Evolutionary conservation across 2,329 filamentous ascomycete genomes (phyloP), one percentile per base, ranked within the genome.

Genomic region (Dendrostoma leiphaemia): DNA sequence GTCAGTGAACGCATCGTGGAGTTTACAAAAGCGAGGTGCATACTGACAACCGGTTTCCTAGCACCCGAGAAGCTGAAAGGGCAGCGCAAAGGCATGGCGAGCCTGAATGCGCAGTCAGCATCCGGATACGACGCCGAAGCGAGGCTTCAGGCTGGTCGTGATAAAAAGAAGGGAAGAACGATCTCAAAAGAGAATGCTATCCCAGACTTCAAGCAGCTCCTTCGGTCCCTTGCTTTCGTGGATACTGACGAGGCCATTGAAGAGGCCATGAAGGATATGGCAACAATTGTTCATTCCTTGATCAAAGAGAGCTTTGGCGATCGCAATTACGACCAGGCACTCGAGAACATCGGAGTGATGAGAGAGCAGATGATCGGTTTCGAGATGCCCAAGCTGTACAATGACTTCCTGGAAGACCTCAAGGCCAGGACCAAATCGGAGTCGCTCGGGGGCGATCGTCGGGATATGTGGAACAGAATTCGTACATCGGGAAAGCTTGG

Each of bases 81-180:
- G 32, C 86, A 85, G 58, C 88, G 87, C 64, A 78, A 80, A 41
- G 82, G 83, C 61, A 85, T 95, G 28, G 72, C 80, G 1, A 81
- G 88, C 55, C 93, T 93, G 63, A 38, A 43, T 4, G 15, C 10
- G 6, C 38, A 28, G 28, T 94, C 94, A 0, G 82, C 96, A 8
- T 97, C 93, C 0, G 92, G 92, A 19, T 85, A 99, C 37, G 89
- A 97, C 63, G 81, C 97, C 35, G 88, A 92, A 56, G 85, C 84
- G 4, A 82, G 97, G 2, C 83, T 97, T n/a, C 73, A 72, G 26
- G 71, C 70, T 57, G 38, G 23, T 5, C 13, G 35, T 13, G 44
- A 45, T 17, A 34, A 44, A 7, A 48, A 55, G 13, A 61, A 61
- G 46, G 64, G 58, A 6, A 69, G 58, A 6, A 69, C 65, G 54